These are phyloP conservation scores for Zoysia matrella DNA, from an alignment of 202 grass and related monocot species.

Conservation along the genomic window DNA sequence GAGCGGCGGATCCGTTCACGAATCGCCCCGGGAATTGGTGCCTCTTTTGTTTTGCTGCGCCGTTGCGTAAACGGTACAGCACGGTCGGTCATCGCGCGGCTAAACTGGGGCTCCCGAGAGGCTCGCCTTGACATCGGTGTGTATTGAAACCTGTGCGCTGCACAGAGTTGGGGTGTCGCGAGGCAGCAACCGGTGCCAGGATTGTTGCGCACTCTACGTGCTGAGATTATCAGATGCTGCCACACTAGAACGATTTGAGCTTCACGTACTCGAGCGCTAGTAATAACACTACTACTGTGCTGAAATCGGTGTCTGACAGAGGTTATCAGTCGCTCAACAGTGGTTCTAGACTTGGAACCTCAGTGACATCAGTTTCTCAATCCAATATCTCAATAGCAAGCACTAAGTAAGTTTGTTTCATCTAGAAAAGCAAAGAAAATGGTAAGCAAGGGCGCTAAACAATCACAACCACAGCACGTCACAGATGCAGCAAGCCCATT, in stretches of 20 bases:
- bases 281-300: neutral
- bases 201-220: slow-evolving; percentile 14
- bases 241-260: neutral
- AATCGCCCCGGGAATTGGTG: neutral
- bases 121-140: neutral
- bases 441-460: too few species aligned
- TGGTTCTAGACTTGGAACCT: neutral
- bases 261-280: neutral
- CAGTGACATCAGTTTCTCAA: too few species aligned
- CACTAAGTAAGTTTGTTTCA: too few species aligned
- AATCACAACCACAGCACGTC: too few species aligned
- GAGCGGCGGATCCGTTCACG: neutral
- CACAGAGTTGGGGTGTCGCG: slow-evolving; percentile 13
- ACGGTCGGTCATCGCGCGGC: neutral
- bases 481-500: neutral
- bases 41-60: neutral
- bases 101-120: neutral
- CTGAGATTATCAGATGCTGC: neutral
- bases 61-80: slow-evolving; percentile 32
- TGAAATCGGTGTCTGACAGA: neutral
- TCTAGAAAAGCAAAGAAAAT: too few species aligned
- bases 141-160: neutral
- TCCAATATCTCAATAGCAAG: too few species aligned
- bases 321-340: neutral
- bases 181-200: neutral